These are phyloP conservation scores for Royoungia palumana DNA, from an alignment of 768 basidiomycete genomes.

Conservation along the genomic window DNA sequence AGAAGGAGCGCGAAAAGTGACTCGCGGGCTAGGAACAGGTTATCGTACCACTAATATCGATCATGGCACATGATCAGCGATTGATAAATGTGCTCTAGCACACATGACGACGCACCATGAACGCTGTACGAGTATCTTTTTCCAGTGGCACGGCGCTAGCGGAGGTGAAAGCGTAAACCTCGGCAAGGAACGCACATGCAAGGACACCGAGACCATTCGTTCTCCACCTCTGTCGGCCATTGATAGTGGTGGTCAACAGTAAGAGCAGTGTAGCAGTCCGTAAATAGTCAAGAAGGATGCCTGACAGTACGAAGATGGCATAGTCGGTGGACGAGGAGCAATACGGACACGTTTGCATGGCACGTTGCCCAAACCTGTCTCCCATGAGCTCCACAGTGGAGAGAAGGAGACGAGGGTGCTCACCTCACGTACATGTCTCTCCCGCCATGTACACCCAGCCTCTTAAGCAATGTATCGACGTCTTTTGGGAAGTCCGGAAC, in stretches of 20 bases:
- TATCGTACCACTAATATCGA: constrained; percentile 64
- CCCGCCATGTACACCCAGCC: constrained; percentile 54
- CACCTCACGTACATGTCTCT: constrained; percentile 60
- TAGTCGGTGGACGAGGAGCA: constrained; percentile 62
- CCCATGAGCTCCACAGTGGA: background rate
- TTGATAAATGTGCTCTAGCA: background rate
- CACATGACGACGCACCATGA: constrained; percentile 35
- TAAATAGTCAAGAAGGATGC: constrained; percentile 56
- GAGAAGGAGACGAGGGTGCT: constrained; percentile 11
- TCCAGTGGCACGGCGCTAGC: constrained; percentile 46
- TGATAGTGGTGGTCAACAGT: constrained; percentile 40
- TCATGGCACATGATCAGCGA: background rate
- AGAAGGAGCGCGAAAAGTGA: constrained; percentile 58
- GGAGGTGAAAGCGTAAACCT: constrained; percentile 52
- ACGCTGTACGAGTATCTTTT: constrained; percentile 33
- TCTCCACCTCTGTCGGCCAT: constrained; percentile 42
- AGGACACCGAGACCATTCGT: constrained; percentile 47
- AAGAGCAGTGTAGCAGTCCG: constrained; percentile 50
- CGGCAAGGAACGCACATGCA: constrained; percentile 46
- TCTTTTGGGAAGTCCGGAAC: constrained; percentile 40
- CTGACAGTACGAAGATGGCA: constrained; percentile 53
- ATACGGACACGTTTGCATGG: constrained; percentile 60
- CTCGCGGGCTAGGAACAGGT: constrained; percentile 50
- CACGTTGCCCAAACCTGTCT: constrained; percentile 64
- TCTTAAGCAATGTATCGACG: constrained; percentile 50